Percentiles rank a stretch among this genome's conserved stretches.
phyloP scores from a whole-genome alignment of 2,329 filamentous ascomycete species.

The Gnomoniopsis smithogilvyi region DNA sequence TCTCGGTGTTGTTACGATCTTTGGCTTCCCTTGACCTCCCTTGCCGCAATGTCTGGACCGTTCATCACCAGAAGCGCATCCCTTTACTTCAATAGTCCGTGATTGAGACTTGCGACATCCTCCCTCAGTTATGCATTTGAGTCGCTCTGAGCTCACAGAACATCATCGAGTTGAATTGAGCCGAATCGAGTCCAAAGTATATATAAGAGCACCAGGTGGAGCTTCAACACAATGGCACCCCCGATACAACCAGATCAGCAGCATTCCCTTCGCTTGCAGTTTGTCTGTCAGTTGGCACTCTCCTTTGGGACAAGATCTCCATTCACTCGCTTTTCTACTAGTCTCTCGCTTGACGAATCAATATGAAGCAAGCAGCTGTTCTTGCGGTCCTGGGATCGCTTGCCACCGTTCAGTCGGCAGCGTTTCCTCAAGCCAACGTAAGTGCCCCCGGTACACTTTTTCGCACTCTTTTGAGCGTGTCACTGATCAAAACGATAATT shows the following conservation, averaged over 20 bases:
- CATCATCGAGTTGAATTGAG: neutral
- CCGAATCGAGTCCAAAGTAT: too few species aligned
- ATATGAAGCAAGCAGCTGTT: slow-evolving; percentile 6
- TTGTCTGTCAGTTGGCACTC: neutral
- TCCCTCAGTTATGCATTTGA: slow-evolving; percentile 9
- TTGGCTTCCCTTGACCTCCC: slow-evolving; percentile 10
- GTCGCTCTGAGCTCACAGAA: neutral
- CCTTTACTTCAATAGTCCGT: slow-evolving; percentile 7
- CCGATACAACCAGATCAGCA: neutral
- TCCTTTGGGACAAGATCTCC: neutral
- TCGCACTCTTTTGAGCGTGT: neutral
- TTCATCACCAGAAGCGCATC: neutral
- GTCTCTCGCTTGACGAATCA: neutral
- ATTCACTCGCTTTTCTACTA: neutral
- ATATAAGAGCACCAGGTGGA: neutral
- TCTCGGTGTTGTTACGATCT: neutral
- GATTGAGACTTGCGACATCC: slow-evolving; percentile 1
- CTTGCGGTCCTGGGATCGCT: slow-evolving; percentile 2
- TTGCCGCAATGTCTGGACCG: neutral
- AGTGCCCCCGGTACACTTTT: neutral
- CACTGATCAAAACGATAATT: neutral
- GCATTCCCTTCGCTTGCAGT: neutral
- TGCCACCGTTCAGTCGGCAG: neutral
- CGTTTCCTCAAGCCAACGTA: slow-evolving; percentile 2
- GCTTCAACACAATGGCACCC: neutral